phyloP scores from a whole-genome alignment of 352 stramenopile species.

The Phytophthora pluvialis region DNA sequence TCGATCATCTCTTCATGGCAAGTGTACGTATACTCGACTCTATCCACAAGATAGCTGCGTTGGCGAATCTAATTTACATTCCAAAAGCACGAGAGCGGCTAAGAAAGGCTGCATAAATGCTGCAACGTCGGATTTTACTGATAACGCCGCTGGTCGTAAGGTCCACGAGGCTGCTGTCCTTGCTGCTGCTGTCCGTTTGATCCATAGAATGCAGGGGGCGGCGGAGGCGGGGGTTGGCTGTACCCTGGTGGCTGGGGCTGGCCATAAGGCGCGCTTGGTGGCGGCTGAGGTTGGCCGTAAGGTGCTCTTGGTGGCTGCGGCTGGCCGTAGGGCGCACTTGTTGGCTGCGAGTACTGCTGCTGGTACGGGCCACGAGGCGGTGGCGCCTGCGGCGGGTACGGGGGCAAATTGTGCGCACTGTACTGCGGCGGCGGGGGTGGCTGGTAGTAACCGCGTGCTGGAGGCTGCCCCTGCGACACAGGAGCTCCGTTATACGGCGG shows the following conservation, averaged over 20 bases:
- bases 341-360: constrained; percentile 38
- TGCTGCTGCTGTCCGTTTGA: constrained; percentile 32
- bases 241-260: constrained; percentile 23
- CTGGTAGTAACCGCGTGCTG: constrained; percentile 33
- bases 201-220: constrained; percentile 23
- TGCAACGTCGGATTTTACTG: constrained; percentile 23
- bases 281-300: constrained; percentile 21
- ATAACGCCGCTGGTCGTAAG: constrained; percentile 43
- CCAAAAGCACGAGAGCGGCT: constrained; percentile 18
- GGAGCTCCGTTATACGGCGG: constrained; percentile 34
- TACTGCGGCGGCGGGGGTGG: constrained; percentile 37
- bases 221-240: constrained; percentile 23
- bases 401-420: constrained; percentile 35
- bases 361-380: constrained; percentile 30
- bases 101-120: constrained; percentile 22
- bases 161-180: constrained; percentile 38
- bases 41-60: constrained; percentile 13
- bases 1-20: not conserved
- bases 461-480: constrained; percentile 33
- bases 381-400: constrained; percentile 32
- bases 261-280: constrained; percentile 14
- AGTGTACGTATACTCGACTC: not conserved
- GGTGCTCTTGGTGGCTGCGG: constrained; percentile 18
- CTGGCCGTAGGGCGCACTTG: constrained; percentile 19
- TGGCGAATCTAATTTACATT: constrained; percentile 43